Conservation (phyloP, 2,329 filamentous ascomycete genomes). For the Trichophyton benhamiae region DNA sequence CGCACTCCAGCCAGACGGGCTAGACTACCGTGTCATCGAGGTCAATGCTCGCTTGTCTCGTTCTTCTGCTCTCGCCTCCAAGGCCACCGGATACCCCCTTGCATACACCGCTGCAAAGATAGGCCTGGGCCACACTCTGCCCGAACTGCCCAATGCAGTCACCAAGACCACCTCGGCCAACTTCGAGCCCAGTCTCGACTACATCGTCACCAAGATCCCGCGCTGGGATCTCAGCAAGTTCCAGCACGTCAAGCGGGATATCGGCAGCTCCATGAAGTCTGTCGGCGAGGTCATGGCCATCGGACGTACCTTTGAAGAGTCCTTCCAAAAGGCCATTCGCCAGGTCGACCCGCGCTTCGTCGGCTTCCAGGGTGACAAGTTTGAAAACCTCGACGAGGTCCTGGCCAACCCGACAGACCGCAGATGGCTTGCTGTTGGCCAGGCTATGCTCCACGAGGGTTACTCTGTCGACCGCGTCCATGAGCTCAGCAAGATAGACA, state of each 20-base stretch:
- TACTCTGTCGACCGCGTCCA: slow-evolving; percentile 88
- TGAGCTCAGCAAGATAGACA: slow-evolving; percentile 95
- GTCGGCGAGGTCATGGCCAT: slow-evolving; percentile 99
- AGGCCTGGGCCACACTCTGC: slow-evolving; percentile 85
- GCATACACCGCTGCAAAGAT: slow-evolving; percentile 98
- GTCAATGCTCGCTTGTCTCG: slow-evolving; percentile 97
- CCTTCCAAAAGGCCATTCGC: slow-evolving; percentile 96
- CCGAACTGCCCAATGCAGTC: slow-evolving; percentile 92
- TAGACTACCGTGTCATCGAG: slow-evolving; percentile 97
- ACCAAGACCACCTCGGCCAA: slow-evolving; percentile 98
- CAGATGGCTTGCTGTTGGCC: slow-evolving; percentile 91
- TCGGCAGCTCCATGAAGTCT: slow-evolving; percentile 97
- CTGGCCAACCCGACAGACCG: slow-evolving; percentile 89
- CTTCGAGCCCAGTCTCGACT: slow-evolving; percentile 94
- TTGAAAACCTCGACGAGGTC: slow-evolving; percentile 81
- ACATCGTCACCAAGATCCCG: slow-evolving; percentile 97
- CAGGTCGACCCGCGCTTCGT: slow-evolving; percentile 87
- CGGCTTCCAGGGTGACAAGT: slow-evolving; percentile 90
- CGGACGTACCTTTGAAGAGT: slow-evolving; percentile 95
- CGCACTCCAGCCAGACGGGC: slow-evolving; percentile 85
- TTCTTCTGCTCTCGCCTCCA: slow-evolving; percentile 91
- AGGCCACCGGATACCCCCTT: slow-evolving; percentile 93
- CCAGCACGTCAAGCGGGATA: slow-evolving; percentile 95
- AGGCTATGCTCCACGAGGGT: slow-evolving; percentile 94
- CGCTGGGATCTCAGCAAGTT: slow-evolving; percentile 98